Base-by-base conservation (phyloP, 176 grass and related monocot genomes). In the Oryza punctata region DNA sequence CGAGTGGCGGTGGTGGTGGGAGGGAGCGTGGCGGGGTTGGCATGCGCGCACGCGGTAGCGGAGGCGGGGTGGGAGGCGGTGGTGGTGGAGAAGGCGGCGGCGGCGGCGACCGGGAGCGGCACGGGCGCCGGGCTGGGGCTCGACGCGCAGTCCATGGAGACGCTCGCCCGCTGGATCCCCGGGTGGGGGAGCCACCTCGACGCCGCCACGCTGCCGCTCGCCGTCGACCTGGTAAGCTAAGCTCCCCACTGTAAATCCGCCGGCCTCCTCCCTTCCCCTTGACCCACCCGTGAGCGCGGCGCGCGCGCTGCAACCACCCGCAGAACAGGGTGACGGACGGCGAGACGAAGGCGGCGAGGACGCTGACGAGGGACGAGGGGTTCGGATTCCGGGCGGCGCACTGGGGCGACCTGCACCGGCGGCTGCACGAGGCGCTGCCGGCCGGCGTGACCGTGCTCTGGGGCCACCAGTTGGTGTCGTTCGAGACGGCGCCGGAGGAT, bases 391-490 rank as follows among this genome's bases (percentile, higher is more conserved):
- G 87, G 65, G 89, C 93, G 61, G 89, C 83, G 41, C 96, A 94
- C 83, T 98, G 93, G 96, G 78, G 87, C 15, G 93, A 98, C 73
- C 85, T 98, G 33, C 89, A 95, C 85, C 84, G 82, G 68, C 59
- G 92, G 41, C 68, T 95, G 45, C 85, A 78, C 85, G 79, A 81
- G 40, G 79, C 74, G 18, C 86, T 95, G 85, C 93, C 96, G 65
- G 29, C 73, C 11, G 65, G 72, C 21, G 87, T 77, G 49, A 80
- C 88, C 63, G 72, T 98, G 46, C 72, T 85, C 38, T 94, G 93
- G 91, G 93, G 93, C 4, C 91, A 95, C 80, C 89, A 95, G 76
- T 93, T 98, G 66, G 29, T 94, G 5, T 90, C 93, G 46, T 98
- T 98, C 65, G 75, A 88, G 52, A 68, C 78, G 12, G 73, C 83